Evolutionary conservation across 306 rosid species (phyloP), one percentile per base, ranked within the genome.

Genomic region (Pyrus betulifolia): DNA sequence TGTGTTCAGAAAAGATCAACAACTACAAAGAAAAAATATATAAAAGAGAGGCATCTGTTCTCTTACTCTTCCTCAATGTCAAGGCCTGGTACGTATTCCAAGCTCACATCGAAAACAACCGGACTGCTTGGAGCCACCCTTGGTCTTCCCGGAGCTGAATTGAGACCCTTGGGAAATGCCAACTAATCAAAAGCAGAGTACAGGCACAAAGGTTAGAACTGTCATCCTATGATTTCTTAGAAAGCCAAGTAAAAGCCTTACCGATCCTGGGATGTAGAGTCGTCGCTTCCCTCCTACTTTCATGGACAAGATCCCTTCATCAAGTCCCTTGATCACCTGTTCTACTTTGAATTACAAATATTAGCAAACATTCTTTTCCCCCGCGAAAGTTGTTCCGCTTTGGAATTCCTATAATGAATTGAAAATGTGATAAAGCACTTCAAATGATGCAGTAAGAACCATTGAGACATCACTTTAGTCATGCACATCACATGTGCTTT

Each of bases 321-420:
- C 98, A 75, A 94, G 98, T 78, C 98, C 98, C 84, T 87, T 88
- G 85, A 94, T 87, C 75, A 94, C 98, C 98, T 94, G 93, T 86
- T 85, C 68, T 61, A 80, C 78, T 72, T 65, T 19, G 67, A 71
- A 80, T 80, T 31, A 69, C 71, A 61, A 75, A 69, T 79, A 75
- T 69, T 78, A 76, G 73, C 13, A 52, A 38, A 42, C n/a, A 65
- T 59, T 9, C 13, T 4, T 49, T 35, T 25, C 8, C 11, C 30
- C 40, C 6, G 49, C 13, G 46, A 18, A 21, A 67, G 28, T 38
- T 54, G 52, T 22, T 58, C 23, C 1, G 28, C 51, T 68, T 21
- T 25, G 57, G 57, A 51, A 51, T 31, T 46, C 40, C 15, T 21
- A 55, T 31, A 22, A n/a, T 3, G 7, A 45, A 31, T 1, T 35